Evolutionary conservation across 176 grass and related monocot species (phyloP).

Genomic region (Puccinellia tenuiflora): DNA sequence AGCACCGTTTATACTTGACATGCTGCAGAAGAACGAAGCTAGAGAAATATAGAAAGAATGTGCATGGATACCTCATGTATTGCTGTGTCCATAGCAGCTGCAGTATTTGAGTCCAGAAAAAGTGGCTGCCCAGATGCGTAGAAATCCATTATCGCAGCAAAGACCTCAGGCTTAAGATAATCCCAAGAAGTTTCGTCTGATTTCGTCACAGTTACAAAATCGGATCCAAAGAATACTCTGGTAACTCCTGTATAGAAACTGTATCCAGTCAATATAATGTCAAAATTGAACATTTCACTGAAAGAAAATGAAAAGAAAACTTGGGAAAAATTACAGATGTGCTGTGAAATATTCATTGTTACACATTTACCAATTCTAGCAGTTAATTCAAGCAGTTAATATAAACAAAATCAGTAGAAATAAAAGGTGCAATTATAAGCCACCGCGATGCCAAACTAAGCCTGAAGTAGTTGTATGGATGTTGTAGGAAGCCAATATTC

Average conservation of each 20-base stretch:
- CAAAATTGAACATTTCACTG: neutral
- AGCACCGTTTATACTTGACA: neutral
- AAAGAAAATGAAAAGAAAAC: neutral
- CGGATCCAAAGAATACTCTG: constrained; percentile 89
- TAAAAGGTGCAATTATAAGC: neutral
- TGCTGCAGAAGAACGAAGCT: neutral
- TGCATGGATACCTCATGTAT: constrained; percentile 73
- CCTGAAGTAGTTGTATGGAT: neutral
- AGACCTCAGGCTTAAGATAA: constrained; percentile 83
- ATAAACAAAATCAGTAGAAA: too few relatives aligned
- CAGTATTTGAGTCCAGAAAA: constrained; percentile 67
- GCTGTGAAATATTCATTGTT: neutral
- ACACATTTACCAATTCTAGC: neutral
- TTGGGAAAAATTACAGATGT: neutral
- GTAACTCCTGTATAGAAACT: constrained; percentile 62
- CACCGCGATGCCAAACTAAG: neutral
- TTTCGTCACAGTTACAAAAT: constrained; percentile 97
- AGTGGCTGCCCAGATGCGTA: constrained; percentile 85
- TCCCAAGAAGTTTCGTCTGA: constrained; percentile 94
- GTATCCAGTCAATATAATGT: neutral
- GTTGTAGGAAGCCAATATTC: neutral
- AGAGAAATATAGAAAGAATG: neutral
- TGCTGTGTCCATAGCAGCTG: constrained; percentile 80
- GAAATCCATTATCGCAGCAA: constrained; percentile 93
- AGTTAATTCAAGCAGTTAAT: neutral